phyloP scores from a whole-genome alignment of 371 early-diverging fungal species.

The Dichotomocladium elegans region DNA sequence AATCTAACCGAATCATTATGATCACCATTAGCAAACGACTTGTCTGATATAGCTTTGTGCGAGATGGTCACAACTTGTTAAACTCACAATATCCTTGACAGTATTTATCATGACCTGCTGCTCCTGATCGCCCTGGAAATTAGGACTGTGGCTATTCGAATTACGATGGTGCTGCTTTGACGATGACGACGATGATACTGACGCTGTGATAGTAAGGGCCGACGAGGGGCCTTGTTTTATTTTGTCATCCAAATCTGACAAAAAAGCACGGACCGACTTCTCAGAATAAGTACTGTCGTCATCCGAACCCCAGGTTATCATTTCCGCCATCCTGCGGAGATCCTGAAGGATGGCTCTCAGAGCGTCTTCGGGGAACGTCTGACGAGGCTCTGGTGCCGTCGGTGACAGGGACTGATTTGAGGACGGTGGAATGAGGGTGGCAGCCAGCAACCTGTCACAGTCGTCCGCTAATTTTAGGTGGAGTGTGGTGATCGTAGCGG shows the following conservation, averaged over 20 bases:
- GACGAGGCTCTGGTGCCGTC: too few species aligned
- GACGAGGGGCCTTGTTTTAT: slow-evolving; percentile 7
- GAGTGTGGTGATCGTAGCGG: slow-evolving; percentile 39
- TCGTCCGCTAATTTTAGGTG: slow-evolving; percentile 40
- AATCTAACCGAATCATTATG: slow-evolving; percentile 8
- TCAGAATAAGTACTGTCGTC: slow-evolving; percentile 4
- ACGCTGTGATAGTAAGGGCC: too few species aligned
- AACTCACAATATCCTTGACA: slow-evolving; percentile 31
- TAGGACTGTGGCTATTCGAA: background rate
- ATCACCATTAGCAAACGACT: background rate
- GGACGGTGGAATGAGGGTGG: slow-evolving; percentile 5
- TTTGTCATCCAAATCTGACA: slow-evolving; percentile 5
- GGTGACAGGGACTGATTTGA: background rate
- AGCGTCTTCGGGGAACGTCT: slow-evolving; percentile 22
- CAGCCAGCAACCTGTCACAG: slow-evolving; percentile 29
- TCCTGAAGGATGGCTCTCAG: slow-evolving; percentile 26
- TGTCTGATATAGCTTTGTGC: too few species aligned
- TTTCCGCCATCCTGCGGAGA: slow-evolving; percentile 38
- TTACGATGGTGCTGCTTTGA: background rate
- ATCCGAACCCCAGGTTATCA: slow-evolving; percentile 41
- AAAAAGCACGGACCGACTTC: slow-evolving; percentile 1
- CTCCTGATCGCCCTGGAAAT: background rate
- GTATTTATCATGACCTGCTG: slow-evolving; percentile 3
- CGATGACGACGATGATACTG: too few species aligned
- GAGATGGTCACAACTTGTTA: too few species aligned